A percentile compares a stretch with the other conserved stretches of the same genome.
Conservation (phyloP, 371 early-diverging fungal species). For the Mortierella sp. region DNA sequence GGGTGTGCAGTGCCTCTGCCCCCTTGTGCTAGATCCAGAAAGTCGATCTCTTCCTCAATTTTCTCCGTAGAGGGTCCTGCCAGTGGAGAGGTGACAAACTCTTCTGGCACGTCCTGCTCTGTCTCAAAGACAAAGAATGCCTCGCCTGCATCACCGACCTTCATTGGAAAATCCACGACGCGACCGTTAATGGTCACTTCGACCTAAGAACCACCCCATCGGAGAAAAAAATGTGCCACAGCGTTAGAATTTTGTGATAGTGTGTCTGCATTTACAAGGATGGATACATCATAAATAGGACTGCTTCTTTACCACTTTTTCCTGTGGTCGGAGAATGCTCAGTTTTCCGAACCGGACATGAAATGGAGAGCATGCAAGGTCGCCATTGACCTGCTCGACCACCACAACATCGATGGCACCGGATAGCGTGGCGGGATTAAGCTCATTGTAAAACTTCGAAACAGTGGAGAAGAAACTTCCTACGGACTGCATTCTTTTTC, state of each 20-base stretch:
- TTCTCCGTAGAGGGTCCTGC: constrained; percentile 64
- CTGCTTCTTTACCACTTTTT: constrained; percentile 66
- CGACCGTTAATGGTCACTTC: constrained; percentile 92
- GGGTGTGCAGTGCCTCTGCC: not conserved
- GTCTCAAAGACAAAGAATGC: constrained; percentile 97
- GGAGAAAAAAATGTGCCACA: not conserved
- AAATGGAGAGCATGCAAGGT: constrained; percentile 93
- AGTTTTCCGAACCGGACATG: constrained; percentile 99
- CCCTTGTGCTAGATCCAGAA: constrained; percentile 32
- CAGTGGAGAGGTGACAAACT: constrained; percentile 93
- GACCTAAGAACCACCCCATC: constrained; percentile 62
- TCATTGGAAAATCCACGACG: constrained; percentile 85
- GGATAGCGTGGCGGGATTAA: constrained; percentile 97
- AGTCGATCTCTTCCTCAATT: constrained; percentile 53
- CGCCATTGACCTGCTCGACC: constrained; percentile 85
- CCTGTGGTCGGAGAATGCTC: constrained; percentile 88
- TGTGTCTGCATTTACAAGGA: no score
- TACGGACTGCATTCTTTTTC: constrained; percentile 68
- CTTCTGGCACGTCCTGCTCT: constrained; percentile 86
- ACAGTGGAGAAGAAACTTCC: constrained; percentile 81
- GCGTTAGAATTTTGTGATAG: not conserved
- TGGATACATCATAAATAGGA: no score
- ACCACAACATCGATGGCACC: constrained; percentile 99
- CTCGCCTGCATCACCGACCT: constrained; percentile 98
- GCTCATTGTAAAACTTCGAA: constrained; percentile 93